Conservation (phyloP, 1,284 basidiomycete genomes). For the Agroathelia rolfsii region DNA sequence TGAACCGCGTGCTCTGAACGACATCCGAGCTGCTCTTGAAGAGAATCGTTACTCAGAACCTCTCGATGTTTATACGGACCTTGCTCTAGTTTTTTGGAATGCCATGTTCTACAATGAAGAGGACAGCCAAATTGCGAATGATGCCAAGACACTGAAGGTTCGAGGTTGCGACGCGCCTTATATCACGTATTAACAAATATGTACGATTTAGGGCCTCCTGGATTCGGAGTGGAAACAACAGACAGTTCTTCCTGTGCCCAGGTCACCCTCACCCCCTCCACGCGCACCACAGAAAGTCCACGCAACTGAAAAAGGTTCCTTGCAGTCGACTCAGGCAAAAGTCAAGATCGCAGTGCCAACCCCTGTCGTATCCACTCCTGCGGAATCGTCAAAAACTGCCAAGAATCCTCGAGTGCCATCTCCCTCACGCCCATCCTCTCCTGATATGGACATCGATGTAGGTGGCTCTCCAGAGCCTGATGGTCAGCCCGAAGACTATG, state of each 20-base stretch:
- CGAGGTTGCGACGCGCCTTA: slow-evolving; percentile 14
- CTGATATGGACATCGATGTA: slow-evolving; percentile 17
- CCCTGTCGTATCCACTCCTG: too few species aligned
- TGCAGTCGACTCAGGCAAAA: too few species aligned
- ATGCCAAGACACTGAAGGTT: slow-evolving; percentile 60
- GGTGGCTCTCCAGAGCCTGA: slow-evolving; percentile 40
- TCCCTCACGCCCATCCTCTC: slow-evolving; percentile 11
- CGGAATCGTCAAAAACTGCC: too few species aligned
- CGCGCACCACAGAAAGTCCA: slow-evolving; percentile 56
- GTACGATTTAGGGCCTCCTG: slow-evolving; percentile 35
- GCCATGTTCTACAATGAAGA: slow-evolving; percentile 73
- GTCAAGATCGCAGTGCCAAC: too few species aligned
- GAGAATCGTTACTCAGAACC: slow-evolving; percentile 63
- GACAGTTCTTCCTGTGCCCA: slow-evolving; percentile 38
- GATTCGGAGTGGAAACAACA: slow-evolving; percentile 61
- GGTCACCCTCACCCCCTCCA: slow-evolving; percentile 44
- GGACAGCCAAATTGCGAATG: slow-evolving; percentile 55
- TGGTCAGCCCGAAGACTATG: slow-evolving; percentile 29
- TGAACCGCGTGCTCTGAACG: slow-evolving; percentile 62
- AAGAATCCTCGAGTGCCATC: slow-evolving; percentile 3
- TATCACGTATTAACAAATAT: slow-evolving; percentile 10
- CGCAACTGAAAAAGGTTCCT: too few species aligned
- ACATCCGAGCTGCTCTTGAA: slow-evolving; percentile 47
- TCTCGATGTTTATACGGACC: slow-evolving; percentile 58
- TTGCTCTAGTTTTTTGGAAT: slow-evolving; percentile 75